These are phyloP conservation scores for Corymbia citriodora DNA, from an alignment of 441 rosid species.

Conservation along the genomic window DNA sequence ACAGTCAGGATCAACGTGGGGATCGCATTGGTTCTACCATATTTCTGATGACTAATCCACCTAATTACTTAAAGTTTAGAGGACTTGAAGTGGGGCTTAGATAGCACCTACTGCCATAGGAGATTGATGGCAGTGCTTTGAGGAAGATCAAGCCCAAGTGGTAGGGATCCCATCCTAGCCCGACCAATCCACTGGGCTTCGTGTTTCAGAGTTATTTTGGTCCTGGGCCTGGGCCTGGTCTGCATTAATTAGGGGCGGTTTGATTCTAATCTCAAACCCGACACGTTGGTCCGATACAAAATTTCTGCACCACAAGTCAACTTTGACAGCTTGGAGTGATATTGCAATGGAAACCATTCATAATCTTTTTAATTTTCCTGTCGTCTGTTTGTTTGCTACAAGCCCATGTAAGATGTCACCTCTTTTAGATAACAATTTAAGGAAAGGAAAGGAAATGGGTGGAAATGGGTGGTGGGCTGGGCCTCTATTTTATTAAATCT, in stretches of 20 bases:
- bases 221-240: not conserved
- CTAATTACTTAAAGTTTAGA: not conserved
- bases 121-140: not conserved
- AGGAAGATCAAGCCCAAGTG: not conserved
- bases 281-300: not conserved
- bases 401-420: not conserved
- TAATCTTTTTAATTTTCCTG: not conserved
- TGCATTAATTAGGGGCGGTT: not conserved
- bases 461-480: too few relatives aligned
- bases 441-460: not conserved
- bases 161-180: not conserved
- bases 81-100: not conserved
- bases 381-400: not conserved
- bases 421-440: not conserved
- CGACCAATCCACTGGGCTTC: not conserved
- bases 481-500: too few relatives aligned
- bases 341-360: not conserved
- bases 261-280: not conserved
- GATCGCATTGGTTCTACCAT: not conserved
- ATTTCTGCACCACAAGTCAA: not conserved
- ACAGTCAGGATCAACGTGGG: rapidly evolving
- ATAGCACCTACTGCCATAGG: not conserved
- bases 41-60: not conserved
- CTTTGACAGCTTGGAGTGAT: not conserved
- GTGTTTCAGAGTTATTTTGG: not conserved